phyloP scores from a whole-genome alignment of 1,284 basidiomycete genomes.

The Dichomitus squalens region DNA sequence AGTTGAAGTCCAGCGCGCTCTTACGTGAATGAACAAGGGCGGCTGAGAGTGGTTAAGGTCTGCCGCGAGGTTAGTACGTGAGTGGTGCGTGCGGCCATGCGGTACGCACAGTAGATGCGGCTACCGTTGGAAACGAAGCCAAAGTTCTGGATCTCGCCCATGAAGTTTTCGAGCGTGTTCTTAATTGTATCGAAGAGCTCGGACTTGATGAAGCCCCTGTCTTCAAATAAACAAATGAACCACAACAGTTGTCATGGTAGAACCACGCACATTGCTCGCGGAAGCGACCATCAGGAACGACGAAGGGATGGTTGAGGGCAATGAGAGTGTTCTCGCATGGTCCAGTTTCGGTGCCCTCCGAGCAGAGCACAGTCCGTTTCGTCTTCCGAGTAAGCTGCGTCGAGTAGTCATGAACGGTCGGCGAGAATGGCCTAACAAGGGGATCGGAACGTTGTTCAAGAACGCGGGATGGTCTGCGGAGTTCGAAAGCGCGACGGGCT shows the following conservation, averaged over 20 bases:
- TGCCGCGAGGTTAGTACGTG: conserved; percentile 31
- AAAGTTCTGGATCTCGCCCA: conserved; percentile 81
- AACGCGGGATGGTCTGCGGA: conserved; percentile 73
- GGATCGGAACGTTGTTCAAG: conserved; percentile 75
- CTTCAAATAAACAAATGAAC: conserved; percentile 86
- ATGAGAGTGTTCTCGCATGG: conserved; percentile 83
- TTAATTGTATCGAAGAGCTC: conserved; percentile 76
- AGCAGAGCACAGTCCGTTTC: conserved; percentile 71
- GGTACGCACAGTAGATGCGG: conserved; percentile 74
- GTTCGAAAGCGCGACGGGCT: conserved; percentile 60
- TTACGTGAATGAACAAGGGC: conserved; percentile 79
- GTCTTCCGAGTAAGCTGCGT: conserved; percentile 76
- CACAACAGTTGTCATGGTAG: conserved; percentile 69
- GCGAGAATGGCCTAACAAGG: conserved; percentile 71
- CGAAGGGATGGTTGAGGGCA: conserved; percentile 88
- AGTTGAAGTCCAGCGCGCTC: conserved; percentile 74
- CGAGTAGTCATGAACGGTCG: conserved; percentile 85
- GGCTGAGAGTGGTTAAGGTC: conserved; percentile 91
- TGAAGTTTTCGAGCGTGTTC: conserved; percentile 85
- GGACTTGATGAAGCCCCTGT: conserved; percentile 82
- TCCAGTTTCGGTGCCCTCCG: conserved; percentile 44
- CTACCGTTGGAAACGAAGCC: conserved; percentile 96
- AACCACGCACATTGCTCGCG: conserved; percentile 66
- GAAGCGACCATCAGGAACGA: conserved; percentile 84
- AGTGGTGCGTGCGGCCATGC: too few species aligned